Percentiles rank a stretch among this genome's conserved stretches.
phyloP scores from a whole-genome alignment of 169 alveolate species.

The Besnoitia besnoiti region DNA sequence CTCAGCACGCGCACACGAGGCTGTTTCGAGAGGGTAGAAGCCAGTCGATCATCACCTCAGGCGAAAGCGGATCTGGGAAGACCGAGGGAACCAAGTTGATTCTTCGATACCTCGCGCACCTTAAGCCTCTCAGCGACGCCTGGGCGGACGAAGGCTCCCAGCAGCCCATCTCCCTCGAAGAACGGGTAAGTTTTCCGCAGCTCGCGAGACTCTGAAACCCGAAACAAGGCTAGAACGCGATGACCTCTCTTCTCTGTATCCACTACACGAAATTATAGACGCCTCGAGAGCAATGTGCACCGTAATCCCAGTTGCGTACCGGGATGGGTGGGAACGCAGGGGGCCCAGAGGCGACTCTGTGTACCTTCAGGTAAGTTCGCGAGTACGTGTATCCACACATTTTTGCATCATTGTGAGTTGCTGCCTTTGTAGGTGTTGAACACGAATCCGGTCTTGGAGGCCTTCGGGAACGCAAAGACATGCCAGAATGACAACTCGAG shows the following conservation, averaged over 20 bases:
- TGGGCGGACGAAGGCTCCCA: not conserved
- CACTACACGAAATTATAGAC: too few relatives aligned
- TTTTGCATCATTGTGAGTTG: not conserved
- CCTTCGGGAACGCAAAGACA: slow-evolving; percentile 89
- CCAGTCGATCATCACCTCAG: slow-evolving; percentile 95
- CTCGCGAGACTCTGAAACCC: too few relatives aligned
- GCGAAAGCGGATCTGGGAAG: slow-evolving; percentile 98
- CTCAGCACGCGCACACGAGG: slow-evolving; percentile 89
- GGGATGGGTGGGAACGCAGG: too few relatives aligned
- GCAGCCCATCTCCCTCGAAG: not conserved
- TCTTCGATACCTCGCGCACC: slow-evolving; percentile 90
- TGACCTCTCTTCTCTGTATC: too few relatives aligned
- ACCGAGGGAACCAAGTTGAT: slow-evolving; percentile 92
- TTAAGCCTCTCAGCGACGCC: not conserved
- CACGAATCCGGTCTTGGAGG: slow-evolving; percentile 76
- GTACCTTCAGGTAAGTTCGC: too few relatives aligned
- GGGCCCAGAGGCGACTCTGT: too few relatives aligned
- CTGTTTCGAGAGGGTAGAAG: slow-evolving; percentile 14
- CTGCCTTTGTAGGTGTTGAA: slow-evolving; percentile 79
- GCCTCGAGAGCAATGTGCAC: too few relatives aligned
- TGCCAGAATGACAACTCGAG: slow-evolving; percentile 95
- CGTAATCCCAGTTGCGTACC: too few relatives aligned
- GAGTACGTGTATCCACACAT: too few relatives aligned
- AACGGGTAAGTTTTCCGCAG: not conserved
- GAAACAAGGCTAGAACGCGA: too few relatives aligned